These are phyloP conservation scores for Alternaria arborescens DNA, from an alignment of 2,329 filamentous ascomycete genomes.

Conservation along the genomic window DNA sequence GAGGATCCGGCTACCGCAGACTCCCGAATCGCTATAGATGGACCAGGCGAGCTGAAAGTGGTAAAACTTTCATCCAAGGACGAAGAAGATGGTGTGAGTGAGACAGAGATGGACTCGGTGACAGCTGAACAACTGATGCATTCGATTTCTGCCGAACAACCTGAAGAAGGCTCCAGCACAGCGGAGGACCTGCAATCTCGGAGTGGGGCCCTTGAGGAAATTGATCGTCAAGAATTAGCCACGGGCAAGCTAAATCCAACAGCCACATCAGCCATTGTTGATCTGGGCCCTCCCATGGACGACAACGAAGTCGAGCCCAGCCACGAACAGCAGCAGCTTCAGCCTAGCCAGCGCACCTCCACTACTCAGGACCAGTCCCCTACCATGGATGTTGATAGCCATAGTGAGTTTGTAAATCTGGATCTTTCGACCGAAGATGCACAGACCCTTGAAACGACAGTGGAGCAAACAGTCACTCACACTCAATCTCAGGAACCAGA, in stretches of 20 bases:
- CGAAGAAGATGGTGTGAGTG: neutral
- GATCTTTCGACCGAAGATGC: conserved; percentile 13
- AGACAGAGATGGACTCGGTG: neutral
- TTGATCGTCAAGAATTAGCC: neutral
- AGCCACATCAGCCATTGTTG: conserved; percentile 27
- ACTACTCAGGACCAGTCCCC: conserved; percentile 1
- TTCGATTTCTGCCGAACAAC: neutral
- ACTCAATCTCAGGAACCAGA: conserved; percentile 10
- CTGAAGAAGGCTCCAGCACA: neutral
- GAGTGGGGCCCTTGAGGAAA: neutral
- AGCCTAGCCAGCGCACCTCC: neutral
- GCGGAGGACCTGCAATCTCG: neutral
- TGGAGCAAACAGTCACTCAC: conserved; percentile 12
- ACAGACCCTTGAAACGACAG: neutral
- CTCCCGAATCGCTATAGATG: neutral
- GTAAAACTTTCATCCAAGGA: conserved; percentile 24
- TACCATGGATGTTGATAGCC: conserved; percentile 6
- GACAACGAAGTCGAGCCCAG: conserved; percentile 4
- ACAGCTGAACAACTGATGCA: neutral
- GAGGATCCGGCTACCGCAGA: neutral
- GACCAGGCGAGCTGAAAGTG: conserved; percentile 11
- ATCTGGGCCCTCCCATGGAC: conserved; percentile 33
- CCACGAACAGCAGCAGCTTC: neutral
- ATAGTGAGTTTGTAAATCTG: conserved; percentile 22
- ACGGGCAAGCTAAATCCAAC: neutral